Base-by-base conservation (phyloP, 768 basidiomycete species). In the Suillus subaureus region DNA sequence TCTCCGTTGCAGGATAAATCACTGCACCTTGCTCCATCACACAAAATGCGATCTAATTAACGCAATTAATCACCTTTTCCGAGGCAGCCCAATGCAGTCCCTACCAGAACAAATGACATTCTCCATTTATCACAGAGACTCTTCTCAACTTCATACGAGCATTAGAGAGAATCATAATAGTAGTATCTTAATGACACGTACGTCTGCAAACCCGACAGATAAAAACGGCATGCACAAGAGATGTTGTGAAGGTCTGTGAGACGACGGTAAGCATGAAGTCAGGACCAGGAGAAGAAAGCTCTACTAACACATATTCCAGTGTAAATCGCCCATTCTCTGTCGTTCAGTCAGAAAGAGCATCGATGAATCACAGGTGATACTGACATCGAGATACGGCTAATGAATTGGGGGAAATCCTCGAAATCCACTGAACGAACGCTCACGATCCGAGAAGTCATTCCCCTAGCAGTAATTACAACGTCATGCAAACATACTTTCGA, bases 21-120 rank as follows among this genome's bases (percentile, higher is more conserved):
- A 60, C 26, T 7, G 39, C 3, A 60, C 57, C 57, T 60, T 42
- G 57, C 39, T 60, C 57, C 5, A 28, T 21, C 1, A 26, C 26
- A 26, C 57, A 60, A 12, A 60, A 40, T 6, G 39, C 9, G 21
- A 60, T 60, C 57, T 60, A 26, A 60, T 40, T 18, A 6, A 11
- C 18, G 3, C 26, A 60, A 42, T 60, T 12, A 42, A 21, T 7
- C 57, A 21, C 18, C 11, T 18, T 26, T 40, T 26, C 6, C 11
- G 57, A 60, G 39, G 26, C 18, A 40, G 11, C 18, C 3, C 39
- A 42, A 60, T 3, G 18, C 16, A 60, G 26, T 28, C n/a, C 57
- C 11, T 60, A 60, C 57, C 39, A 60, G 39, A 60, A 60, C 39
- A 35, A 40, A 42, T 60, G 57, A 1, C 39, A 60, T 60, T 42